Conservation (phyloP, 1,284 basidiomycete genomes). For the Moesziomyces globuligerus region DNA sequence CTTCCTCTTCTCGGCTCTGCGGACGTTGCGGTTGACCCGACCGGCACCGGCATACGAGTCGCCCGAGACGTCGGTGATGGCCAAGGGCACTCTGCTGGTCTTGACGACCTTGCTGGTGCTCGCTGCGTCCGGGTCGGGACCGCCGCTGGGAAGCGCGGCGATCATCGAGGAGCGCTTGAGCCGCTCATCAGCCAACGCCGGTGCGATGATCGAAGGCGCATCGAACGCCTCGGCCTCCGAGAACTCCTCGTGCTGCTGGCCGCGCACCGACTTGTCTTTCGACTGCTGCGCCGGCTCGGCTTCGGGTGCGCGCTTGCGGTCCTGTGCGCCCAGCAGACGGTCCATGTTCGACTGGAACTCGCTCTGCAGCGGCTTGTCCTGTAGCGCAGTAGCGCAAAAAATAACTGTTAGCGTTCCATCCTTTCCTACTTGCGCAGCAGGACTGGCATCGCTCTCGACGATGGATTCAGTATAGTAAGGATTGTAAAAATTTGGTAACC, state of each 20-base stretch:
- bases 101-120: slow-evolving; percentile 17
- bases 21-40: slow-evolving; percentile 33
- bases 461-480: slow-evolving; percentile 52
- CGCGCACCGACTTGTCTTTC: slow-evolving; percentile 41
- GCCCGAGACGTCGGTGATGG: slow-evolving; percentile 39
- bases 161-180: slow-evolving; percentile 32
- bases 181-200: slow-evolving; percentile 31
- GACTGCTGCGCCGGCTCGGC: slow-evolving; percentile 30
- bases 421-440: no score
- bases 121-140: slow-evolving; percentile 26
- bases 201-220: slow-evolving; percentile 38
- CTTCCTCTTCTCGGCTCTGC: slow-evolving; percentile 46
- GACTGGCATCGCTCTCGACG: slow-evolving; percentile 32
- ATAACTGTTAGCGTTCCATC: slow-evolving; percentile 7
- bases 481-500: slow-evolving; percentile 55
- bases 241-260: slow-evolving; percentile 55
- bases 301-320: slow-evolving; percentile 39
- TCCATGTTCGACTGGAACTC: slow-evolving; percentile 64
- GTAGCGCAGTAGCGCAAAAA: neutral
- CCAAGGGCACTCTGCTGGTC: slow-evolving; percentile 17
- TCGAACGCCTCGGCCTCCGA: slow-evolving; percentile 29
- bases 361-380: slow-evolving; percentile 58
- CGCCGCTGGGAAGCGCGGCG: slow-evolving; percentile 39
- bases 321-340: slow-evolving; percentile 54
- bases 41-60: slow-evolving; percentile 54